Conservation (phyloP, 345 rosid species). For the Murraya koenigii region DNA sequence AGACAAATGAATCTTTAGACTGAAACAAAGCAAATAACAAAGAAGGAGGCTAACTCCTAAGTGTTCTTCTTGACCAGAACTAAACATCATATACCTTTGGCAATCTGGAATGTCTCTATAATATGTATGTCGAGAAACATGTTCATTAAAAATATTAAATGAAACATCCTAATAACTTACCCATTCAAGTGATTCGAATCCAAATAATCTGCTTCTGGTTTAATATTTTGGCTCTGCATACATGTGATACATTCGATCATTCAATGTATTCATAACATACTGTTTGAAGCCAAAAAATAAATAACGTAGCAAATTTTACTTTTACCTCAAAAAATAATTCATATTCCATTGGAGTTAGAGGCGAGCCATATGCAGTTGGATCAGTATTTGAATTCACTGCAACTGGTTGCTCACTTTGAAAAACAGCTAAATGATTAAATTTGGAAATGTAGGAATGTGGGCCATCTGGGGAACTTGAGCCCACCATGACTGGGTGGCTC, state of each 20-base stretch:
- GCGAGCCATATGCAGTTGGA: slow-evolving; percentile 57
- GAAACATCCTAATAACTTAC: slow-evolving; percentile 35
- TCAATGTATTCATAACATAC: neutral
- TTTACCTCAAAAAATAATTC: slow-evolving; percentile 69
- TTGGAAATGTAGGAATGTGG: slow-evolving; percentile 44
- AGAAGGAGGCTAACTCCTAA: neutral
- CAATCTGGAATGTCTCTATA: neutral
- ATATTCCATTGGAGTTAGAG: slow-evolving; percentile 76
- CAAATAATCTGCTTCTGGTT: slow-evolving; percentile 68
- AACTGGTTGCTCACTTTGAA: slow-evolving; percentile 20
- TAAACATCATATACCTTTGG: neutral
- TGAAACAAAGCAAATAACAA: neutral
- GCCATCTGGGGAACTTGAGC: slow-evolving; percentile 40
- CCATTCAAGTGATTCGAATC: slow-evolving; percentile 50
- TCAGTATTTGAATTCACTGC: slow-evolving; percentile 32
- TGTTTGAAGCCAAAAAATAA: neutral
- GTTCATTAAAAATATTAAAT: neutral
- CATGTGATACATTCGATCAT: neutral
- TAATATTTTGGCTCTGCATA: slow-evolving; percentile 57
- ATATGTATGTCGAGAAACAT: neutral
- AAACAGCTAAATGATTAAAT: slow-evolving; percentile 19
- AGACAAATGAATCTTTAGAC: neutral
- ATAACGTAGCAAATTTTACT: neutral
- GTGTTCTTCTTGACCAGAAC: neutral
- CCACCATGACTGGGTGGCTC: slow-evolving; percentile 53